phyloP scores from a whole-genome alignment of 2,329 filamentous ascomycete species.

The Ilyonectria mors-panacis region DNA sequence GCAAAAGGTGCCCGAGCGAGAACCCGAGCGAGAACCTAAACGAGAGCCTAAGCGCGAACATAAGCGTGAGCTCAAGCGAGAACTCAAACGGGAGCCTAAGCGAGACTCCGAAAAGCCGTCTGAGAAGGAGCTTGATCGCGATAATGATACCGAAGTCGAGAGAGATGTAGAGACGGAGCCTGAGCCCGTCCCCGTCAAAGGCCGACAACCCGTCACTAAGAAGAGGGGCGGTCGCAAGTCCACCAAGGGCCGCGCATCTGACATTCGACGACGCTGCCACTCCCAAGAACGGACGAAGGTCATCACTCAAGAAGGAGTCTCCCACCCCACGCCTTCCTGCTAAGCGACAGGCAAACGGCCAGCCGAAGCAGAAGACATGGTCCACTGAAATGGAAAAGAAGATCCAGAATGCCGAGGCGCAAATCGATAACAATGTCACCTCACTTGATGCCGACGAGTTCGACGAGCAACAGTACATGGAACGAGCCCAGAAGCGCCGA shows the following conservation, averaged over 20 bases:
- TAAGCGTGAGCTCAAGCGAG: conserved; percentile 35
- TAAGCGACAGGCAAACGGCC: conserved; percentile 74
- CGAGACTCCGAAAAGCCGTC: conserved; percentile 41
- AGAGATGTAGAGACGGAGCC: conserved; percentile 55
- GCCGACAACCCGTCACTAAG: conserved; percentile 48
- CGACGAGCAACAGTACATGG: conserved; percentile 64
- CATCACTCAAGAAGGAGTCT: conserved; percentile 65
- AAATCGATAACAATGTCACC: conserved; percentile 64
- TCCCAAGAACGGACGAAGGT: conserved; percentile 65
- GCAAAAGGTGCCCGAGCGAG: conserved; percentile 41
- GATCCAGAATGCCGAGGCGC: conserved; percentile 56
- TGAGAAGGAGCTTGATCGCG: conserved; percentile 46
- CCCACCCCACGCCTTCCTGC: conserved; percentile 63
- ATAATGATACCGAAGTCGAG: conserved; percentile 51
- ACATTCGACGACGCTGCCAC: conserved; percentile 66
- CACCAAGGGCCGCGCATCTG: conserved; percentile 66
- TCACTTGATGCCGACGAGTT: conserved; percentile 61
- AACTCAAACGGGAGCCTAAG: conserved; percentile 40
- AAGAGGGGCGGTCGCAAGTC: conserved; percentile 53
- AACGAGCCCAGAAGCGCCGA: conserved; percentile 77
- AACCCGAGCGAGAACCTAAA: conserved; percentile 52
- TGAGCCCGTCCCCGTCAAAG: conserved; percentile 46
- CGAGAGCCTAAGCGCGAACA: conserved; percentile 38
- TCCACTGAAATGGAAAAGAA: conserved; percentile 66
- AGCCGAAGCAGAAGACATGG: conserved; percentile 75